Conservation (phyloP, 768 basidiomycete genomes). For the Suillus brevipes region DNA sequence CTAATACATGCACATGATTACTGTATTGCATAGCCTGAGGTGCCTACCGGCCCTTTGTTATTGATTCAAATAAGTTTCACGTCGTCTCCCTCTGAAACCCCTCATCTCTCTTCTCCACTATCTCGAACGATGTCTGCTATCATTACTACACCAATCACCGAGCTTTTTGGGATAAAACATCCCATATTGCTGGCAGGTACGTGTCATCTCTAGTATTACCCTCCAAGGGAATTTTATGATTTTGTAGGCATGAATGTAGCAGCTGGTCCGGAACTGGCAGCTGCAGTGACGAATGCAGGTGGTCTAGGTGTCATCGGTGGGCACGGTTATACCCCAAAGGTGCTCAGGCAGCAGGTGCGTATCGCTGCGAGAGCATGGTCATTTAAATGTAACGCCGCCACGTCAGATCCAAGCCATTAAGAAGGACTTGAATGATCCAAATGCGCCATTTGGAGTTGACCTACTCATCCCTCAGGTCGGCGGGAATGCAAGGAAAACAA, state of each 20-base stretch:
- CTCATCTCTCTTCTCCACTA: background rate
- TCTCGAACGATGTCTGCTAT: constrained; percentile 56
- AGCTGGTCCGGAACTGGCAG: constrained; percentile 81
- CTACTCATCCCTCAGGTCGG: constrained; percentile 86
- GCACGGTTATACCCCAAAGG: constrained; percentile 80
- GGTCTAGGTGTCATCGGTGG: constrained; percentile 94
- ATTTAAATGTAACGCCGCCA: constrained; percentile 8
- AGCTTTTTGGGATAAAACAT: constrained; percentile 87
- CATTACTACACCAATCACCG: constrained; percentile 82
- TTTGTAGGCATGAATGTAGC: constrained; percentile 62
- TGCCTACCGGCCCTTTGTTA: background rate
- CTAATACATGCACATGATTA: constrained; percentile 3
- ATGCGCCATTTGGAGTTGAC: constrained; percentile 89
- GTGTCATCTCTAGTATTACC: constrained; percentile 31
- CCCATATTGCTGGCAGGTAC: constrained; percentile 82
- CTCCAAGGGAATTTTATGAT: constrained; percentile 12
- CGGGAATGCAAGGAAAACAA: constrained; percentile 87
- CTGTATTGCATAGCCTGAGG: background rate
- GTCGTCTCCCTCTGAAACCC: background rate
- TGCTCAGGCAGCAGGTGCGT: constrained; percentile 73
- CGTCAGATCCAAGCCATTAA: constrained; percentile 72
- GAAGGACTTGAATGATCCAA: constrained; percentile 67
- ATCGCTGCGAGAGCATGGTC: constrained; percentile 12
- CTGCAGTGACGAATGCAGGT: constrained; percentile 92
- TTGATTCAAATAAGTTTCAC: constrained; percentile 10